Conservation (phyloP, 306 rosid species). For the Argentina anserina region DNA sequence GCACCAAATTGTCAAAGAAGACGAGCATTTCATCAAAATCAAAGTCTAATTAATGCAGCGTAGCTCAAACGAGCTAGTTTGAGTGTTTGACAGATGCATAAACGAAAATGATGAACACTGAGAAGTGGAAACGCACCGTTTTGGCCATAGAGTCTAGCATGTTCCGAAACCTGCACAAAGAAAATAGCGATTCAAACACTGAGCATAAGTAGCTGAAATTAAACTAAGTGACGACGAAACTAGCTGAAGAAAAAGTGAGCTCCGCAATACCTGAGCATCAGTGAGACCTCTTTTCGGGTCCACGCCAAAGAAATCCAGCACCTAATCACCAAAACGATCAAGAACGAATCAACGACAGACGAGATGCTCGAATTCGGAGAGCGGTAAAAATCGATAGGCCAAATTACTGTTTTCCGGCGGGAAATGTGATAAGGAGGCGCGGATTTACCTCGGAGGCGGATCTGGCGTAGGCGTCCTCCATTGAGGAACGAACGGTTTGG, state of each 20-base stretch:
- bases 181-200: not conserved
- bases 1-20: not conserved
- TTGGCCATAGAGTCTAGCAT: constrained; percentile 68
- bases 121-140: constrained; percentile 57
- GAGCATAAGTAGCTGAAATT: not conserved
- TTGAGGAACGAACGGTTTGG: constrained; percentile 32
- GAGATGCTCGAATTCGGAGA: not conserved
- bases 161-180: constrained; percentile 59
- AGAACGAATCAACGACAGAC: not conserved
- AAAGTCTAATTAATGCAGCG: not conserved
- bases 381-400: not conserved
- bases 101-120: not conserved
- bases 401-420: not conserved
- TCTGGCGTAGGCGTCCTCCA: constrained; percentile 95
- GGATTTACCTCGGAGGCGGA: constrained; percentile 70
- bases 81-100: not conserved
- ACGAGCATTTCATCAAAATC: not conserved
- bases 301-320: constrained; percentile 81
- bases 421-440: not conserved
- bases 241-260: not conserved
- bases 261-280: constrained; percentile 56
- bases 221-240: not conserved
- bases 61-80: not conserved
- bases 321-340: constrained; percentile 35
- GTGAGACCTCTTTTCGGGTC: constrained; percentile 76